phyloP scores from a whole-genome alignment of 257 asterid genomes.

The Salvia rosmarinus region DNA sequence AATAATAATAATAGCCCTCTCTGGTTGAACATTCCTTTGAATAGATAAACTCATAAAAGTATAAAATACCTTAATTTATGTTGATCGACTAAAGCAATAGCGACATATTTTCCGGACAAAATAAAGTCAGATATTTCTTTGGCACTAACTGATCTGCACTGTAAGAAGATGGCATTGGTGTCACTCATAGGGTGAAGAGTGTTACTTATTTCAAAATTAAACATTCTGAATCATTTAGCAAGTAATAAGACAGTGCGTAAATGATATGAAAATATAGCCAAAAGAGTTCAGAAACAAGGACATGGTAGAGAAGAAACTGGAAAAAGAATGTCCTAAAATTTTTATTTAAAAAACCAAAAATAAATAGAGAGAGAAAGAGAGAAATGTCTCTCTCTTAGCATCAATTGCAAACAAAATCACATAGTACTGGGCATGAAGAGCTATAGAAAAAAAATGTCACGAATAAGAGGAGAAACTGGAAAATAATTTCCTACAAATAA shows the following conservation, averaged over 20 bases:
- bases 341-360: too few relatives aligned
- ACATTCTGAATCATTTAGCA: constrained; percentile 20
- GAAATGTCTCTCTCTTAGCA: neutral
- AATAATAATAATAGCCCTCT: neutral
- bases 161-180: constrained; percentile 47
- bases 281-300: constrained; percentile 18
- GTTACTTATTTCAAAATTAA: neutral
- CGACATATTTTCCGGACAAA: constrained; percentile 76
- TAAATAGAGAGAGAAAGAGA: too few relatives aligned
- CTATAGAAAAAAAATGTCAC: neutral
- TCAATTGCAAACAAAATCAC: neutral
- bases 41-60: neutral
- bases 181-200: constrained; percentile 22
- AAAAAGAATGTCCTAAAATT: neutral
- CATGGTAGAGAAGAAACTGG: constrained; percentile 11
- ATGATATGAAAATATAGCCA: constrained; percentile 19
- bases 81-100: constrained; percentile 86
- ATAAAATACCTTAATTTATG: constrained; percentile 64
- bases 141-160: constrained; percentile 85
- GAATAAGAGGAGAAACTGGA: too few relatives aligned
- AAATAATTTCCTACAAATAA: too few relatives aligned
- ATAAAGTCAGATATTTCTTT: constrained; percentile 64
- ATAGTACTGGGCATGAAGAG: neutral
- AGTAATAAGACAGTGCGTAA: neutral
- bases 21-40: constrained; percentile 3